A percentile compares a stretch with the other conserved stretches of the same genome.
Conservation (phyloP, 768 basidiomycete genomes). For the Russula abietina region DNA sequence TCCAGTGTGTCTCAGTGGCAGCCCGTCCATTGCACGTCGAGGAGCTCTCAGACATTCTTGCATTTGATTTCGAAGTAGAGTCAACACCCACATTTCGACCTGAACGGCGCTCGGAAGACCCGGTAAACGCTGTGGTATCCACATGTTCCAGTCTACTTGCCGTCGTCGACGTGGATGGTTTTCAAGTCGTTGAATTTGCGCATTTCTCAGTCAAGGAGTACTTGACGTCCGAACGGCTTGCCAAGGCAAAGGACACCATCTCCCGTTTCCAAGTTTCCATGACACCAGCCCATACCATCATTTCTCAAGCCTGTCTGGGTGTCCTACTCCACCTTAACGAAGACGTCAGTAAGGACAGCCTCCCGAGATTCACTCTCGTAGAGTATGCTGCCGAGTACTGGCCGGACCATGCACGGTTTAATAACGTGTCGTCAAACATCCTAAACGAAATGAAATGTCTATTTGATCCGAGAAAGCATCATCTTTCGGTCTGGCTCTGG, state of each 20-base stretch:
- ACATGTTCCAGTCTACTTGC: slow-evolving; percentile 4
- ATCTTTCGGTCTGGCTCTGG: slow-evolving; percentile 4
- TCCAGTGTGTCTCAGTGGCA: not conserved
- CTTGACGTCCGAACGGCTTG: slow-evolving; percentile 4
- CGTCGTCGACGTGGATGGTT: not conserved
- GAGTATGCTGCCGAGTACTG: slow-evolving; percentile 5
- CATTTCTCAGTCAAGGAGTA: slow-evolving; percentile 17
- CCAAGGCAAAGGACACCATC: not conserved
- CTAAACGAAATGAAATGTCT: not conserved
- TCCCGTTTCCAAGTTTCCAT: not conserved
- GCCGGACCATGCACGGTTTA: not conserved
- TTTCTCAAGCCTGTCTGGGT: not conserved
- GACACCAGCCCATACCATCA: not conserved
- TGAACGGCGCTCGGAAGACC: slow-evolving; percentile 1
- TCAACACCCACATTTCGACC: not conserved
- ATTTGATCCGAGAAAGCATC: not conserved
- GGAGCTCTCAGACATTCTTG: slow-evolving; percentile 9
- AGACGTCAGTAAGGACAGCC: not conserved
- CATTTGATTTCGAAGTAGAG: not conserved
- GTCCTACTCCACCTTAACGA: not conserved
- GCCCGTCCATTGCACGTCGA: slow-evolving; percentile 2
- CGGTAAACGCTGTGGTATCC: not conserved
- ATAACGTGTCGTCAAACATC: not conserved
- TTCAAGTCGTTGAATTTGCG: not conserved
- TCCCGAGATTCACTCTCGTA: not conserved